Evolutionary conservation across 1,284 basidiomycete species (phyloP).

Genomic region (Moesziomyces sp.): DNA sequence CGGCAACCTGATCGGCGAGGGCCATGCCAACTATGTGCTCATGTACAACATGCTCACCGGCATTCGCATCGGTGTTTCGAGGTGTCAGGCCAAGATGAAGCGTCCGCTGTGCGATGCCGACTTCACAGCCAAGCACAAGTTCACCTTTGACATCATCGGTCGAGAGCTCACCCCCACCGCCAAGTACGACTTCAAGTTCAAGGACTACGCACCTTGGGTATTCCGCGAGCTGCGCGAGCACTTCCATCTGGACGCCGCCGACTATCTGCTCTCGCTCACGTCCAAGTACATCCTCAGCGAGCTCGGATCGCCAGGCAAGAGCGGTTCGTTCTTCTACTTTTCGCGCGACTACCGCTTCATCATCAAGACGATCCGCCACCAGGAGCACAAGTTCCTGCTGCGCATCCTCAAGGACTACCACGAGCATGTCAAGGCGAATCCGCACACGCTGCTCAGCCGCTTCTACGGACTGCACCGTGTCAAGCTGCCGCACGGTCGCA

Average conservation of each 20-base stretch:
- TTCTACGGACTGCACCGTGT: conserved; percentile 98
- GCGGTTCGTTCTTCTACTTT: conserved; percentile 99
- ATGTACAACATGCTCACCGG: conserved; percentile 99
- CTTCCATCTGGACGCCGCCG: conserved; percentile 95
- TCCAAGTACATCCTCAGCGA: conserved; percentile 98
- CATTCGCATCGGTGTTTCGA: conserved; percentile 92
- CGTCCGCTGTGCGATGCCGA: conserved; percentile 85
- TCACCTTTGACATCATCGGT: conserved; percentile 95
- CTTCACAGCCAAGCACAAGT: conserved; percentile 90
- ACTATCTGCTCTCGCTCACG: conserved; percentile 94
- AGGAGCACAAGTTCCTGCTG: conserved; percentile 92
- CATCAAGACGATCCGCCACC: conserved; percentile 97
- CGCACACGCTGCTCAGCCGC: conserved; percentile 89
- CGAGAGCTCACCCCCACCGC: conserved; percentile 97
- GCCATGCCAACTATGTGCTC: conserved; percentile 96
- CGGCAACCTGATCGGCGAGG: conserved; percentile 95
- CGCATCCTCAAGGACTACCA: conserved; percentile 87
- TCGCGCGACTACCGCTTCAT: conserved; percentile 98
- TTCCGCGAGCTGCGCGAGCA: conserved; percentile 93
- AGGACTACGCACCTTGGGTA: conserved; percentile 98
- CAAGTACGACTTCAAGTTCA: conserved; percentile 98
- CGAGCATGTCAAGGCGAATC: conserved; percentile 86
- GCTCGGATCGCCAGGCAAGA: conserved; percentile 97
- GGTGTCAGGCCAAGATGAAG: conserved; percentile 94
- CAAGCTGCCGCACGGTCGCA: conserved; percentile 89